phyloP scores from a whole-genome alignment of 768 basidiomycete genomes.

The Auricularia auricula-judae region DNA sequence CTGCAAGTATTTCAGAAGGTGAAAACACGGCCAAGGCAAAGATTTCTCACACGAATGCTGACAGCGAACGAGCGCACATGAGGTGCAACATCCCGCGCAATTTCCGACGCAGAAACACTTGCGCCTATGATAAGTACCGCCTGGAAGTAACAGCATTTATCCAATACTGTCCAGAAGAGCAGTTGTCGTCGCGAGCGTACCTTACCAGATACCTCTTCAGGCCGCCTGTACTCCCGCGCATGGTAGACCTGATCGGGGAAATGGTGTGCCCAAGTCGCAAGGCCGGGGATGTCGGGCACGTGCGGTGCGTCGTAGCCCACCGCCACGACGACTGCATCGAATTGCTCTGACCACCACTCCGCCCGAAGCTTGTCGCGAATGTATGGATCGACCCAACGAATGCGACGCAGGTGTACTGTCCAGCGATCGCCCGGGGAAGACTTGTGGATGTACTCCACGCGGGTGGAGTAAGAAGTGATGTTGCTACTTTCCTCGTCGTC shows the following conservation, averaged over 20 bases:
- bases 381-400: conserved; percentile 16
- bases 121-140: neutral
- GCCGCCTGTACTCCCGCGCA: conserved; percentile 31
- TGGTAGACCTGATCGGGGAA: conserved; percentile 28
- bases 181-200: neutral
- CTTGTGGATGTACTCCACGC: conserved; percentile 36
- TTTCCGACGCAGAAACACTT: neutral
- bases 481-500: conserved; percentile 28
- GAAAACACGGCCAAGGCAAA: neutral
- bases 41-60: neutral
- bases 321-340: conserved; percentile 2
- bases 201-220: conserved; percentile 24
- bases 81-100: neutral
- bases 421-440: conserved; percentile 17
- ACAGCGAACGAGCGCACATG: neutral
- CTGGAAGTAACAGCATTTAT: neutral
- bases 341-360: conserved; percentile 26
- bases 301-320: conserved; percentile 10
- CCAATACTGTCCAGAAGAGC: too few species aligned
- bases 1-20: neutral
- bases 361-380: conserved; percentile 15
- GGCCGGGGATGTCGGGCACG: conserved; percentile 15
- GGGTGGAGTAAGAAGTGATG: conserved; percentile 31
- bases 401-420: conserved; percentile 26
- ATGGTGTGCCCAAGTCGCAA: conserved; percentile 22